Evolutionary conservation across 1,284 basidiomycete genomes (phyloP).

Genomic region (Irpex sp.): DNA sequence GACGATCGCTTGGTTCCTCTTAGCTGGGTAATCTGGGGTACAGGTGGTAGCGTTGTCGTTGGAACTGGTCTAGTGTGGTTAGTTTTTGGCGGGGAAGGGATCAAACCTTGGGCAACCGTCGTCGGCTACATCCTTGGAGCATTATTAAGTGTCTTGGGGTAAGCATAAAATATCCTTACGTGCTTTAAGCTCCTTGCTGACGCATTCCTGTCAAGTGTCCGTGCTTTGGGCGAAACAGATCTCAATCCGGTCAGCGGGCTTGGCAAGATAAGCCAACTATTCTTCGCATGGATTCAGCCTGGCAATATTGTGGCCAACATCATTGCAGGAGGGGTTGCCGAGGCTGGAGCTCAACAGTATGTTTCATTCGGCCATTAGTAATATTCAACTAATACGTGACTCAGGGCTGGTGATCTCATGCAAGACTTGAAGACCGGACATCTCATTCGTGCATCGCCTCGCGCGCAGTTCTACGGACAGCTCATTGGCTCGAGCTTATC

Average conservation of each 20-base stretch:
- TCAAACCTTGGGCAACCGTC: slow-evolving; percentile 91
- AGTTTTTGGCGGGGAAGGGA: slow-evolving; percentile 87
- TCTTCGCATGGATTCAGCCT: slow-evolving; percentile 93
- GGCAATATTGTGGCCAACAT: slow-evolving; percentile 95
- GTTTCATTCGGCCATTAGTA: not conserved
- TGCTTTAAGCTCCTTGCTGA: slow-evolving; percentile 4
- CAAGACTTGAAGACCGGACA: slow-evolving; percentile 97
- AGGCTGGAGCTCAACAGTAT: slow-evolving; percentile 94
- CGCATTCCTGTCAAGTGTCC: slow-evolving; percentile 51
- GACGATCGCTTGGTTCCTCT: slow-evolving; percentile 79
- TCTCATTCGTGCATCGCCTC: slow-evolving; percentile 80
- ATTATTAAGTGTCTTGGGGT: slow-evolving; percentile 86
- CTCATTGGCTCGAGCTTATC: slow-evolving; percentile 85
- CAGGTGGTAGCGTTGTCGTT: slow-evolving; percentile 57
- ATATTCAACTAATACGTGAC: slow-evolving; percentile 2
- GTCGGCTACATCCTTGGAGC: slow-evolving; percentile 83
- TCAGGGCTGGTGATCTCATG: slow-evolving; percentile 94
- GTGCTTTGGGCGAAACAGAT: slow-evolving; percentile 91
- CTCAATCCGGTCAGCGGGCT: slow-evolving; percentile 92
- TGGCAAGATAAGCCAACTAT: slow-evolving; percentile 91
- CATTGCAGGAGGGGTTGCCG: slow-evolving; percentile 93
- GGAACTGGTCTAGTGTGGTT: slow-evolving; percentile 83
- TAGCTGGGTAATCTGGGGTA: slow-evolving; percentile 74
- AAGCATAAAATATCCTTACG: slow-evolving; percentile 21
- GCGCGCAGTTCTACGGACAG: slow-evolving; percentile 87